These are phyloP conservation scores for Penicillium vulpinum DNA, from an alignment of 2,329 filamentous ascomycete genomes.

Conservation along the genomic window DNA sequence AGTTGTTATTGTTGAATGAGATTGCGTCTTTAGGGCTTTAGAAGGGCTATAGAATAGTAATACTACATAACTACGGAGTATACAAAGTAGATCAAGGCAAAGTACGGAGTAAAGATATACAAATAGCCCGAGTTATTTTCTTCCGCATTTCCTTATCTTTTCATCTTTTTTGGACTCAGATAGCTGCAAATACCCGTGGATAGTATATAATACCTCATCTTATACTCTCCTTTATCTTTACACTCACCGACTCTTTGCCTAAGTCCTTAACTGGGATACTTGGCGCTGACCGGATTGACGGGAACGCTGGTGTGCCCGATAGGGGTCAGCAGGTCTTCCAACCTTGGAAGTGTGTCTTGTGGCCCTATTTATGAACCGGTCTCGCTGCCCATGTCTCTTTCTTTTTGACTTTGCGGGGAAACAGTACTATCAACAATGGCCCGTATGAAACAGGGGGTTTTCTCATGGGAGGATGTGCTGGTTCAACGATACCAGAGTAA, in stretches of 20 bases:
- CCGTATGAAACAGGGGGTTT: constrained; percentile 38
- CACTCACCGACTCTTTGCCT: constrained; percentile 2
- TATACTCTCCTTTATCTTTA: not conserved
- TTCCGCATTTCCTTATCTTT: not conserved
- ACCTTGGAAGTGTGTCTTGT: no score
- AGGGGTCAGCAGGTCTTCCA: constrained; percentile 14
- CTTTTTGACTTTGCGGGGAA: not conserved
- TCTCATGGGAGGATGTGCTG: constrained; percentile 45
- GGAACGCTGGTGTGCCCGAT: constrained; percentile 10
- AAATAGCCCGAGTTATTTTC: not conserved
- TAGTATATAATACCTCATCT: not conserved
- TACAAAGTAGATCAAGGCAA: not conserved
- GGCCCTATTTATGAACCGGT: not conserved
- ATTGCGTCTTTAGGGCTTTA: not conserved
- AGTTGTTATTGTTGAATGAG: not conserved
- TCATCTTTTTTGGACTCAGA: not conserved
- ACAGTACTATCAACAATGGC: constrained; percentile 27
- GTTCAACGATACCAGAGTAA: constrained; percentile 42
- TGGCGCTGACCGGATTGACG: constrained; percentile 13
- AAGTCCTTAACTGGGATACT: constrained; percentile 6
- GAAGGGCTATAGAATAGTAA: not conserved
- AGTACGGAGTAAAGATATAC: not conserved
- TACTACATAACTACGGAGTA: not conserved
- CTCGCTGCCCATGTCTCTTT: not conserved
- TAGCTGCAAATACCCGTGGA: not conserved